Evolutionary conservation across 768 basidiomycete genomes (phyloP).

Genomic region (Tylopilus subfusipes): DNA sequence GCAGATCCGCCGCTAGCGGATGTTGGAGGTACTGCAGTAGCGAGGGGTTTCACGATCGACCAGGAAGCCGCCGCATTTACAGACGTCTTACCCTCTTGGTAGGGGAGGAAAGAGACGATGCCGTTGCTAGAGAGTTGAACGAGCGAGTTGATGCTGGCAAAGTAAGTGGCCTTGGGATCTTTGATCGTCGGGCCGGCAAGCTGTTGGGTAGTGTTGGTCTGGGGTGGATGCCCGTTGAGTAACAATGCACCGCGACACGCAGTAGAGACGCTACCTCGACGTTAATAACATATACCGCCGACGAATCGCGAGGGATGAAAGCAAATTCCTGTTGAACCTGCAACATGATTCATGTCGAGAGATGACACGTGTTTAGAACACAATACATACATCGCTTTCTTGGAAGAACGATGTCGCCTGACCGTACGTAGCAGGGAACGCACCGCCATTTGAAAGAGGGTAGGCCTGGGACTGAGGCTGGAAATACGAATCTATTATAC

Average conservation of each 20-base stretch:
- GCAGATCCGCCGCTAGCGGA: slow-evolving; percentile 15
- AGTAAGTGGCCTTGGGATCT: slow-evolving; percentile 59
- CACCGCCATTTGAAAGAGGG: slow-evolving; percentile 39
- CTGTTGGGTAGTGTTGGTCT: slow-evolving; percentile 63
- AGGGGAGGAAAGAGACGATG: slow-evolving; percentile 57
- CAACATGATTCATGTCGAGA: background rate
- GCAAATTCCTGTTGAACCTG: slow-evolving; percentile 73
- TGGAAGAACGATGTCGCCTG: slow-evolving; percentile 71
- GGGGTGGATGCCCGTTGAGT: slow-evolving; percentile 4
- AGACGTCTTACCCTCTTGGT: slow-evolving; percentile 41
- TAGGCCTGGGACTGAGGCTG: slow-evolving; percentile 68
- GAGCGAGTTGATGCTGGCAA: slow-evolving; percentile 56
- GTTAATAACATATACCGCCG: slow-evolving; percentile 69
- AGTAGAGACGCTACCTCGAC: slow-evolving; percentile 46
- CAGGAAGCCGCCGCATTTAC: slow-evolving; percentile 48
- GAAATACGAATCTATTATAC: slow-evolving; percentile 63
- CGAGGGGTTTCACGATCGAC: slow-evolving; percentile 44
- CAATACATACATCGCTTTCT: slow-evolving; percentile 41
- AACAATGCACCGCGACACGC: background rate
- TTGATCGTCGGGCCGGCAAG: slow-evolving; percentile 58
- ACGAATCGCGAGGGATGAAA: slow-evolving; percentile 73
- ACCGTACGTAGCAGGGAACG: slow-evolving; percentile 68
- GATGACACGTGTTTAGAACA: background rate
- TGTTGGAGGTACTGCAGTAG: slow-evolving; percentile 40
- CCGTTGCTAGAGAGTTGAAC: slow-evolving; percentile 67